Evolutionary conservation across 371 early-diverging fungal genomes (phyloP).

Genomic region (Chytridiales sp.): DNA sequence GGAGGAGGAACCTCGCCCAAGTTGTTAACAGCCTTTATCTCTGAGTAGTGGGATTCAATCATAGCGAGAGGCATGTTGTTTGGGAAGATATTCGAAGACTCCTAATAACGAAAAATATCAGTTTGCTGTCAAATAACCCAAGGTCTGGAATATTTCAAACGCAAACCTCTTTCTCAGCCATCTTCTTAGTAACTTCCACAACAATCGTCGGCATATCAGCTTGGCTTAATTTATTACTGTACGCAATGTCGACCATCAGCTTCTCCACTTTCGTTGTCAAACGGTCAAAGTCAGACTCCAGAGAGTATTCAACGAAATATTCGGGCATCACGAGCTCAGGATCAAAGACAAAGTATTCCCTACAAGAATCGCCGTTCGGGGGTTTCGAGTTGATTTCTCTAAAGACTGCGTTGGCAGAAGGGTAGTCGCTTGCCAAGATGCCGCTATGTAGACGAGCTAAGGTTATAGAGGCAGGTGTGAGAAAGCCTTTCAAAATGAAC

Average conservation of each 20-base stretch:
- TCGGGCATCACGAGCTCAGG: slow-evolving; percentile 37
- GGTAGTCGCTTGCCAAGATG: slow-evolving; percentile 9
- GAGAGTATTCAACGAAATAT: slow-evolving; percentile 46
- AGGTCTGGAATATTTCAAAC: background rate
- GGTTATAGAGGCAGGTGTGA: background rate
- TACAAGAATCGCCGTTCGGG: slow-evolving; percentile 22
- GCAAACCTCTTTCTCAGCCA: slow-evolving; percentile 17
- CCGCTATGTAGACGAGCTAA: background rate
- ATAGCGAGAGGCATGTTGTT: slow-evolving; percentile 24
- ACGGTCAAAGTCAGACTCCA: slow-evolving; percentile 36
- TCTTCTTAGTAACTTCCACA: slow-evolving; percentile 27
- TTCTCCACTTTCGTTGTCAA: slow-evolving; percentile 35
- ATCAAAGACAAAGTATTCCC: slow-evolving; percentile 30
- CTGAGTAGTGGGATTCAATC: slow-evolving; percentile 31
- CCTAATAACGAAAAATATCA: background rate
- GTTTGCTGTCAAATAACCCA: background rate
- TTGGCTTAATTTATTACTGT: slow-evolving; percentile 42
- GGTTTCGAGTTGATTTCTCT: slow-evolving; percentile 7
- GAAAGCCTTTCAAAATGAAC: background rate
- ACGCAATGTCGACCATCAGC: slow-evolving; percentile 45
- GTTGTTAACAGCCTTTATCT: slow-evolving; percentile 18
- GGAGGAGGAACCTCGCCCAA: slow-evolving; percentile 14
- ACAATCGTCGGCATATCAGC: slow-evolving; percentile 49
- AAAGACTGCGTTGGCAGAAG: slow-evolving; percentile 11
- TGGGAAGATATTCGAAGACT: slow-evolving; percentile 5